These are phyloP conservation scores for Paecilomyces niveus DNA, from an alignment of 2,329 filamentous ascomycete species.

Conservation along the genomic window DNA sequence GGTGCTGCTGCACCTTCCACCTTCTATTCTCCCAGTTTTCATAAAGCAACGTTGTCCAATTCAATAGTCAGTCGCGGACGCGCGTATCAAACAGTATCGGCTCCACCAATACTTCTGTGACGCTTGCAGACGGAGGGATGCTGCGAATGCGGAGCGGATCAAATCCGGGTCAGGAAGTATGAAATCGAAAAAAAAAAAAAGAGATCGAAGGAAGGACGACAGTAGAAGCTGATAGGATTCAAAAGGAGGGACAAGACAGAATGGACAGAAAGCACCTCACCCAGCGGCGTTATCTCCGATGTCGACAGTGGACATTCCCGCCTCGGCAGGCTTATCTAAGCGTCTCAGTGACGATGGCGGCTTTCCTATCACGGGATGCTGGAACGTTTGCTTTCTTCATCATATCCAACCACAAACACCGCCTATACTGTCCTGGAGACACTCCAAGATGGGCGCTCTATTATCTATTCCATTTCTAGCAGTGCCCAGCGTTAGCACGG, in stretches of 20 bases:
- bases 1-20: constrained; percentile 1
- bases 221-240: neutral
- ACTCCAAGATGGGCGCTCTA: constrained; percentile 72
- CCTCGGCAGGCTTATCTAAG: constrained; percentile 2
- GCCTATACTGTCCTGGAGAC: neutral
- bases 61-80: neutral
- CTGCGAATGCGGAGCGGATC: neutral
- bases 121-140: neutral
- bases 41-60: constrained; percentile 1
- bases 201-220: neutral
- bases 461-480: constrained; percentile 85
- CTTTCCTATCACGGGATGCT: neutral
- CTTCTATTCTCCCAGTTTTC: neutral
- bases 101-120: neutral
- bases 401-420: neutral
- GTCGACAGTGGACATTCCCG: neutral
- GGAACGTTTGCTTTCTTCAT: constrained; percentile 1
- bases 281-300: constrained; percentile 4
- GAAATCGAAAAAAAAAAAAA: neutral
- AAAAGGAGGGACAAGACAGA: neutral
- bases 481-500: constrained; percentile 75
- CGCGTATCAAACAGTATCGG: neutral
- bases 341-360: constrained; percentile 3
- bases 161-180: neutral
- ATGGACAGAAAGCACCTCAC: neutral